Conservation (phyloP, 1,284 basidiomycete genomes). For the Microbotryum lychnidis-dioicae region DNA sequence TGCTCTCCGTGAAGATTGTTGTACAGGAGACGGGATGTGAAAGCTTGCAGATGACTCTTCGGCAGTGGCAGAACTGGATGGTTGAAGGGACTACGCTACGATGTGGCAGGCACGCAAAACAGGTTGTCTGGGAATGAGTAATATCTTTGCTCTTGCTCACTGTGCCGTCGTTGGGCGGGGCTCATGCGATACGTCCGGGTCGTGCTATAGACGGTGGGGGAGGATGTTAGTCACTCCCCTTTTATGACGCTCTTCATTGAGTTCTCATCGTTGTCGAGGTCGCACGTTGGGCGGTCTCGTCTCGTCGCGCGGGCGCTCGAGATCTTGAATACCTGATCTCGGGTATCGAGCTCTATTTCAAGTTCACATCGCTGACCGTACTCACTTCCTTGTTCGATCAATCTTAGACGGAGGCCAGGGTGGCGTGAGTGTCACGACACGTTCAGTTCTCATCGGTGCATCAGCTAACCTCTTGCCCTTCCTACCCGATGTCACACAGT, state of each 20-base stretch:
- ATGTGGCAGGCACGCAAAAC: too few species aligned
- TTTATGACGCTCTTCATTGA: too few species aligned
- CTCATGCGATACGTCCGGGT: neutral
- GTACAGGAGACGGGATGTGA: too few species aligned
- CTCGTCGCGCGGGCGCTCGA: neutral
- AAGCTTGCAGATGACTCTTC: too few species aligned
- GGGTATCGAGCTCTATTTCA: neutral
- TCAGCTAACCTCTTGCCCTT: neutral
- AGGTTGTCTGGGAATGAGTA: too few species aligned
- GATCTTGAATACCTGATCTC: neutral
- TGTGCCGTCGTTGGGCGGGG: neutral
- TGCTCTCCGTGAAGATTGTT: too few species aligned
- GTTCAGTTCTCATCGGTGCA: neutral
- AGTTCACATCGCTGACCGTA: too few species aligned
- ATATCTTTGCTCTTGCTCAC: neutral
- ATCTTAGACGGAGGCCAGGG: constrained; percentile 10
- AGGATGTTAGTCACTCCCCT: too few species aligned
- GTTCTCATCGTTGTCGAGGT: neutral
- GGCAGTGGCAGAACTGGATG: too few species aligned
- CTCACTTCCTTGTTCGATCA: too few species aligned
- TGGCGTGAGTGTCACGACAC: constrained; percentile 4
- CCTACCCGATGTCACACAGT: neutral
- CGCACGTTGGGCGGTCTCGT: neutral
- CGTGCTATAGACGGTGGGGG: too few species aligned
- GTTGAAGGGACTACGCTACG: too few species aligned